Percentiles rank a stretch among this genome's conserved stretches.
Evolutionary conservation across 1,284 basidiomycete species (phyloP).

Genomic region (Trichosporon sp.): DNA sequence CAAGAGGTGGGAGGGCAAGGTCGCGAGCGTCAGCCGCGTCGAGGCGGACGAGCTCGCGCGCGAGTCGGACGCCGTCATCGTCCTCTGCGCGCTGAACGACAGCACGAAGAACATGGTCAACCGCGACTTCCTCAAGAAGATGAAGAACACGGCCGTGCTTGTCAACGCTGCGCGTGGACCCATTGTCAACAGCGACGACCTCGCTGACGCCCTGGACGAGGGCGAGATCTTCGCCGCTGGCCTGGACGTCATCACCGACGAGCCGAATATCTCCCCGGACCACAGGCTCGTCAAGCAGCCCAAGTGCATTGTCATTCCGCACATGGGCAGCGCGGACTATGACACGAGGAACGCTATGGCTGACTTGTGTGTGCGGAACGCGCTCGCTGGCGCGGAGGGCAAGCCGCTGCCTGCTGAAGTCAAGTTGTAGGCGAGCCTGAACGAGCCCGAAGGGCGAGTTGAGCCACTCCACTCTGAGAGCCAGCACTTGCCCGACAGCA

Average conservation of each 20-base stretch:
- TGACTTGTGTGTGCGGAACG: conserved; percentile 52
- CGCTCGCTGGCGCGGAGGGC: conserved; percentile 32
- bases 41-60: conserved; percentile 62
- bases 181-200: conserved; percentile 80
- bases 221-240: conserved; percentile 85
- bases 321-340: conserved; percentile 81
- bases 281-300: conserved; percentile 67
- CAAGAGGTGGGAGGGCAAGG: conserved; percentile 53
- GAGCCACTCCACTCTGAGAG: too few species aligned
- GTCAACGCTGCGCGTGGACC: conserved; percentile 73
- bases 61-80: conserved; percentile 72
- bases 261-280: conserved; percentile 67
- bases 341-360: conserved; percentile 83
- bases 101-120: conserved; percentile 69
- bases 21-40: conserved; percentile 61
- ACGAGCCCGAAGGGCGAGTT: background rate
- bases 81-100: conserved; percentile 72
- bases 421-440: conserved; percentile 18
- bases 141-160: conserved; percentile 76
- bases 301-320: conserved; percentile 63
- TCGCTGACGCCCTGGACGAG: conserved; percentile 69
- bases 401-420: conserved; percentile 37
- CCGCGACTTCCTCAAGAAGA: conserved; percentile 64
- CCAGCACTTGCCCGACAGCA: too few species aligned
- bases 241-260: conserved; percentile 87